Evolutionary conservation across 2,329 filamentous ascomycete species (phyloP), one percentile per base, ranked within the genome.

Genomic region (Gremmenia infestans): DNA sequence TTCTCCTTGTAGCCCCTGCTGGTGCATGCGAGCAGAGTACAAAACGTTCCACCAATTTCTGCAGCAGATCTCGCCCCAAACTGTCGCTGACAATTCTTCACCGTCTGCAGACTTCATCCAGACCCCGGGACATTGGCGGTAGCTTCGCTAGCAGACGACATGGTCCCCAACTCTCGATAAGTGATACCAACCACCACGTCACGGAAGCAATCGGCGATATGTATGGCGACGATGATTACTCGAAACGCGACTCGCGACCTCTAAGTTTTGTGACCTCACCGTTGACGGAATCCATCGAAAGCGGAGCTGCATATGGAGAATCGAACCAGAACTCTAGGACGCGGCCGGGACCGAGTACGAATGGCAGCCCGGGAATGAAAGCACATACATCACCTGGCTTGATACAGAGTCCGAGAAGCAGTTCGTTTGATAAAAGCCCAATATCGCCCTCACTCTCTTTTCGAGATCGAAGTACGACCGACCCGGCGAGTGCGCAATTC

Each of bases 141-240:
- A 67, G 66, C 55, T 71, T 70, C 60, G 65, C 62, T 55, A 70
- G 62, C 52, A 63, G 67, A 55, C 62, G 68, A 48, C 69, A 71
- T 67, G 65, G 50, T 56, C 46, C 60, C 32, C 67, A 69, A 63
- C 63, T 70, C 35, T 71, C 69, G 22, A 71, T 88, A 70, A 87
- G 81, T 75, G 86, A 89, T 74, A 83, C 87, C 64, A 84, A 75
- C 70, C 85, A 89, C 73, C 87, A 89, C 79, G 83, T 89, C 66
- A 90, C 86, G 48, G 87, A 89, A 70, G 84, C 86, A 53, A 88
- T 89, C 72, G 84, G 85, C 59, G 83, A 87, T 72, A 82, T 88
- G 79, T 89, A 90, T 73, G 83, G 82, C 67, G 81, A 83, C 64
- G 72, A 73, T 64, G 74, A 78, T 61, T 78, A 80, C 64, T 73